Evolutionary conservation across 2,329 filamentous ascomycete species (phyloP).

Genomic region (Aspergillus jensenii): DNA sequence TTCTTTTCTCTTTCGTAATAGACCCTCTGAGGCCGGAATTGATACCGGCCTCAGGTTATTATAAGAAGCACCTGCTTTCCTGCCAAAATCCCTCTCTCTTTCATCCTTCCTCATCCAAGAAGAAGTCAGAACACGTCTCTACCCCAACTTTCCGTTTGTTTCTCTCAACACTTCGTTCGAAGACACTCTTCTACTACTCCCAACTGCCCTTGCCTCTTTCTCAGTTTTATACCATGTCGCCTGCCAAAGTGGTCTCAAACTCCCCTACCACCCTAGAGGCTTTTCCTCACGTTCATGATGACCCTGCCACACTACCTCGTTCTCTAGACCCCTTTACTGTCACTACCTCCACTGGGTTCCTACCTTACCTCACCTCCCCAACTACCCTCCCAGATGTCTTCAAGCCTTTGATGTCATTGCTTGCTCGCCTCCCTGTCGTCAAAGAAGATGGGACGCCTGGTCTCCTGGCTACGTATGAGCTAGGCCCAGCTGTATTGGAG

Average conservation of each 20-base stretch:
- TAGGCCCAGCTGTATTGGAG: constrained; percentile 73
- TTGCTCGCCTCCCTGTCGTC: constrained; percentile 76
- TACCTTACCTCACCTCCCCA: constrained; percentile 42
- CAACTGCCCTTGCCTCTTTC: constrained; percentile 5
- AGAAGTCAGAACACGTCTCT: neutral
- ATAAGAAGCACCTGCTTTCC: constrained; percentile 41
- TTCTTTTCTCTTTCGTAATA: constrained; percentile 39
- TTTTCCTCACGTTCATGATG: constrained; percentile 47
- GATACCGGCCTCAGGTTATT: constrained; percentile 46
- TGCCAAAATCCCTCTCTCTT: constrained; percentile 24
- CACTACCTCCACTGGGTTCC: constrained; percentile 47
- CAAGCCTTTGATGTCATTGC: constrained; percentile 67
- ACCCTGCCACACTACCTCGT: constrained; percentile 41
- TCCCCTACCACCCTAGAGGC: constrained; percentile 36
- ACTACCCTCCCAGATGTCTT: constrained; percentile 70
- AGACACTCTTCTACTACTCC: constrained; percentile 1
- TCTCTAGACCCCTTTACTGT: constrained; percentile 49
- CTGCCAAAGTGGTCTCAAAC: constrained; percentile 30
- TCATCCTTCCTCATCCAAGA: constrained; percentile 17
- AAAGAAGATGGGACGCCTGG: constrained; percentile 72
- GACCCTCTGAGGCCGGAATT: constrained; percentile 45
- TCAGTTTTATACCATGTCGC: constrained; percentile 33
- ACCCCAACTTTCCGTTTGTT: constrained; percentile 11
- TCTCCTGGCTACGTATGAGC: constrained; percentile 69
- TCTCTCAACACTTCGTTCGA: neutral